A percentile compares a stretch with the other conserved stretches of the same genome.
Evolutionary conservation across 345 rosid genomes (phyloP).

Genomic region (Theobroma cacao): DNA sequence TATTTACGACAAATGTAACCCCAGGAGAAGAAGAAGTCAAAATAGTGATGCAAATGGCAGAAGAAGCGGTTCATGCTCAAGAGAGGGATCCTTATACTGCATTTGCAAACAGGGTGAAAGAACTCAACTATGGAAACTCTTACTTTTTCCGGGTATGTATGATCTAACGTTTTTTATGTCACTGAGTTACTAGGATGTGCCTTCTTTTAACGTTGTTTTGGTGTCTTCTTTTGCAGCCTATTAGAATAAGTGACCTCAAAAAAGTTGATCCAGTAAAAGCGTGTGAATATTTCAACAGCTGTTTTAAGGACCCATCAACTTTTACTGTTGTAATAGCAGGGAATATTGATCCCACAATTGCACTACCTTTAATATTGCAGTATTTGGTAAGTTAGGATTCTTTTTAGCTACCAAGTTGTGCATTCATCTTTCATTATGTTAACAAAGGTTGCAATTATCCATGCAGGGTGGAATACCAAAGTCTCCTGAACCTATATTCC

Average conservation of each 20-base stretch:
- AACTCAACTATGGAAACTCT: conserved; percentile 87
- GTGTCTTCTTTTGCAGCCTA: conserved; percentile 56
- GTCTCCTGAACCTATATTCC: conserved; percentile 65
- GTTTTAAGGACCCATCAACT: conserved; percentile 92
- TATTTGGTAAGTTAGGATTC: conserved; percentile 63
- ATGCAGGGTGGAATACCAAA: conserved; percentile 79
- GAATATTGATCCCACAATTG: conserved; percentile 67
- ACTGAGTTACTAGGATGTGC: conserved; percentile 2
- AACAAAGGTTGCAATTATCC: conserved; percentile 11
- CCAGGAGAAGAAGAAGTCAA: conserved; percentile 90
- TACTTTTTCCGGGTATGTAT: conserved; percentile 73
- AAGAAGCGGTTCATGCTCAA: conserved; percentile 89
- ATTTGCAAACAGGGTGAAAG: conserved; percentile 81
- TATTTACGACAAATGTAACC: conserved; percentile 67
- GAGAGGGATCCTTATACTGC: conserved; percentile 95
- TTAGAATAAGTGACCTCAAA: conserved; percentile 67
- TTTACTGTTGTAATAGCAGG: conserved; percentile 92
- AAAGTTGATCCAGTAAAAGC: conserved; percentile 83
- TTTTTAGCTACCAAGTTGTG: conserved; percentile 7
- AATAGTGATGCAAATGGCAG: conserved; percentile 94
- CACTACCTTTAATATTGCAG: conserved; percentile 76
- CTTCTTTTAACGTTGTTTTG: not conserved
- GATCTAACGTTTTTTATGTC: conserved; percentile 4
- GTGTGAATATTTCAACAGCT: conserved; percentile 79
- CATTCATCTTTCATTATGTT: not conserved